A percentile compares a stretch with the other conserved stretches of the same genome.
Conservation (phyloP, 164 flowering plant genomes). For the Liquidambar formosana region DNA sequence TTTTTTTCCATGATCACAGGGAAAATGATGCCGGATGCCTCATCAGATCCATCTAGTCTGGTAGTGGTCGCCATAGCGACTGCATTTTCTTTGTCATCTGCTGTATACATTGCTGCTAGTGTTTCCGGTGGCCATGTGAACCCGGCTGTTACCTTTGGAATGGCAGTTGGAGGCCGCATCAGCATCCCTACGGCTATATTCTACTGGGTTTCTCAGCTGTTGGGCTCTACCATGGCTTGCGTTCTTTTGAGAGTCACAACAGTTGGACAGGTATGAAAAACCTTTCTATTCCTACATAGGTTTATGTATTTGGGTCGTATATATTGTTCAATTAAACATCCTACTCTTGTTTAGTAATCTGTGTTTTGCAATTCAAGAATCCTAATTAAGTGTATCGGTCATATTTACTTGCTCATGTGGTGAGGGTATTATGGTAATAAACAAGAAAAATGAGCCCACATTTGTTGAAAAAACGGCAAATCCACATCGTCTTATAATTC, state of each 20-base stretch:
- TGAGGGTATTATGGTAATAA: too few relatives aligned
- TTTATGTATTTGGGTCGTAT: too few relatives aligned
- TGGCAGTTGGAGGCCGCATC: conserved; percentile 75
- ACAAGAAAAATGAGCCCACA: too few relatives aligned
- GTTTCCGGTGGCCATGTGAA: conserved; percentile 84
- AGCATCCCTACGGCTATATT: conserved; percentile 60
- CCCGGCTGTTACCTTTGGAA: conserved; percentile 85
- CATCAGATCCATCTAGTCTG: conserved; percentile 47
- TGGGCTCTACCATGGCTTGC: conserved; percentile 72
- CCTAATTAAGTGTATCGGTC: too few relatives aligned
- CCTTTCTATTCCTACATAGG: too few relatives aligned
- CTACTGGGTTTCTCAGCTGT: conserved; percentile 71
- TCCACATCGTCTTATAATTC: too few relatives aligned
- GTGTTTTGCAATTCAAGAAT: too few relatives aligned
- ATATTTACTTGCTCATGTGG: too few relatives aligned
- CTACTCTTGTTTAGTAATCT: too few relatives aligned
- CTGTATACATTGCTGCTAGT: conserved; percentile 53
- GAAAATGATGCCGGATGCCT: conserved; percentile 41
- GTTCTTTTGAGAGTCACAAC: conserved; percentile 49
- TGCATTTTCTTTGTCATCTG: conserved; percentile 57
- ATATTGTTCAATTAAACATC: too few relatives aligned
- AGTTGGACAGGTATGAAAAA: conserved; percentile 56
- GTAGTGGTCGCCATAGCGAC: conserved; percentile 58
- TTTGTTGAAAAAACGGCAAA: too few relatives aligned
- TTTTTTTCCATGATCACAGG: conserved; percentile 27